A percentile compares a stretch with the other conserved stretches of the same genome.
Conservation (phyloP, 2,329 filamentous ascomycete genomes). For the Penicillium verrucosum region DNA sequence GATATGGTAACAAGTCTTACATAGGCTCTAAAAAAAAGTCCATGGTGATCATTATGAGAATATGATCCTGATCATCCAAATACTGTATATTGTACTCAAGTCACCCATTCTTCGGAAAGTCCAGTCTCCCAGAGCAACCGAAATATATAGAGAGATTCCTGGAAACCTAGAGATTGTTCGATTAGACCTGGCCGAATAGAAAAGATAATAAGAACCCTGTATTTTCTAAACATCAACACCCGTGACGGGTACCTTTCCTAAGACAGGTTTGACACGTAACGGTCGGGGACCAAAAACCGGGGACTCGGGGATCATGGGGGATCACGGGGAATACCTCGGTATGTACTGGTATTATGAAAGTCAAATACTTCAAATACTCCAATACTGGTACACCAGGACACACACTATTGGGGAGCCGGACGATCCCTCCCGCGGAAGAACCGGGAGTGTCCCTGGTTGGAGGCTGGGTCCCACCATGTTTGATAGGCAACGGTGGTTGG, state of each 20-base stretch:
- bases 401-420: slow-evolving; percentile 5
- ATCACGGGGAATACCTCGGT: not conserved
- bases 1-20: not conserved
- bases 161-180: not conserved
- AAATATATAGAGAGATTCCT: not conserved
- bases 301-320: slow-evolving; percentile 14
- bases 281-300: slow-evolving; percentile 13
- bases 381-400: not conserved
- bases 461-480: slow-evolving; percentile 6
- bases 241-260: slow-evolving; percentile 19
- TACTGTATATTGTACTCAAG: not conserved
- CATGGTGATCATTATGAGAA: not conserved
- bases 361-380: not conserved
- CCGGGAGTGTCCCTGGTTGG: slow-evolving; percentile 15
- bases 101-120: not conserved
- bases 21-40: not conserved
- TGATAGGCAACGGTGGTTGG: too few relatives aligned
- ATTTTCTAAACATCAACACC: not conserved
- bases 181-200: not conserved
- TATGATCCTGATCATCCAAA: not conserved
- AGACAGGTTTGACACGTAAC: slow-evolving; percentile 34
- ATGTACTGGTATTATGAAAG: not conserved
- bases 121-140: not conserved
- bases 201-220: not conserved
- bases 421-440: slow-evolving; percentile 16